Base-by-base conservation (phyloP, 208 protist genomes). In the Trypanosoma melophagium region DNA sequence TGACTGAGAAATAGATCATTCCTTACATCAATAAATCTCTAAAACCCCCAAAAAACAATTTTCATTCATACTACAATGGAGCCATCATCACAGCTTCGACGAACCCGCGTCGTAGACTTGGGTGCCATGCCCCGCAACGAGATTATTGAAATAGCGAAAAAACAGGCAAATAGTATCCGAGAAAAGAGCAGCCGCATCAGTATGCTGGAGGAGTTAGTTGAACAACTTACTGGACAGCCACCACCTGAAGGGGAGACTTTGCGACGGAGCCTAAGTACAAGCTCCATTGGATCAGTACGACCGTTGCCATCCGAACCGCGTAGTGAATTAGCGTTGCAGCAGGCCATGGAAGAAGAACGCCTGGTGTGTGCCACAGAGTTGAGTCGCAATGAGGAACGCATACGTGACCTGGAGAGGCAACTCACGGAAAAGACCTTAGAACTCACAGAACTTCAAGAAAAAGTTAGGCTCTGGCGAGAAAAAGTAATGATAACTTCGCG, bases 71-170 rank as follows among this genome's bases (percentile, higher is more conserved):
- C 42, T n/a, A n/a, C 41, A 45, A 66, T 66, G 61, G 45, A 54
- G 5, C 10, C 25, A 10, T 22, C 50, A 9, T 28, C 7, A 47
- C 52, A 35, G 21, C 61, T n/a, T 19, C 59, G 77, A 10, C 80
- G 73, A 1, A 86, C 85, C 14, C 85, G 78, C 45, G 68, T 85
- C 19, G 71, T 87, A 0, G 81, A 91, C 45, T 69, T 91, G 40
- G 72, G 71, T 21, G 2, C 44, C 17, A 83, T 91, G 79, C 49
- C 80, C 1, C 72, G 85, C 4, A 81, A 79, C 54, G 66, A 88
- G 50, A 68, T 91, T 12, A 86, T 91, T 51, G 77, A 84, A 19
- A 58, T 87, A 9, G 85, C 85, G 7, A 84, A 84, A 69, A 83
- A 78, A 59, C 79, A 88, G 55, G 72, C 79, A 9, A 69, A 12